Percentiles rank a stretch among this genome's conserved stretches.
Evolutionary conservation across 2,329 filamentous ascomycete genomes (phyloP).

Genomic region (Xylariaceae sp.): DNA sequence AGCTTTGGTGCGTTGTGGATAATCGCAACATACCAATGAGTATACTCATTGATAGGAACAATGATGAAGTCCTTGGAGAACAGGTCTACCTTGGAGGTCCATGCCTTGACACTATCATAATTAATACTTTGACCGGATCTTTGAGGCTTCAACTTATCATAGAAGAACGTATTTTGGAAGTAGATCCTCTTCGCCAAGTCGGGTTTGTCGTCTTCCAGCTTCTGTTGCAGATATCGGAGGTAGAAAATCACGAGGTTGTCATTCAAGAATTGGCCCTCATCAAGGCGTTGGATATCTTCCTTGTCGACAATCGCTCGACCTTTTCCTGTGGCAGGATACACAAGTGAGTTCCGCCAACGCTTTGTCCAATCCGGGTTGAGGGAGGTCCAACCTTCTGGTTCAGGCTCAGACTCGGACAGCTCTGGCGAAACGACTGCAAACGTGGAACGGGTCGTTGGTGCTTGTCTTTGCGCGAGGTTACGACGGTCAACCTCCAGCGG

Average conservation of each 20-base stretch:
- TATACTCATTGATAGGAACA: constrained; percentile 81
- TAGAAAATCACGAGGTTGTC: constrained; percentile 92
- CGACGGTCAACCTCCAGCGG: constrained; percentile 5
- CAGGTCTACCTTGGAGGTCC: constrained; percentile 82
- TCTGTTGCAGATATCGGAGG: constrained; percentile 64
- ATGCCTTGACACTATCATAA: constrained; percentile 77
- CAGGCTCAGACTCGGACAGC: constrained; percentile 8
- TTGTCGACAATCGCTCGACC: constrained; percentile 62
- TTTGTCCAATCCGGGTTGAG: constrained; percentile 47
- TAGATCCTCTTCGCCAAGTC: constrained; percentile 62
- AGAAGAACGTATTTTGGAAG: constrained; percentile 93
- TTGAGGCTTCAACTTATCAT: constrained; percentile 63
- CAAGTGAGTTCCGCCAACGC: constrained; percentile 53
- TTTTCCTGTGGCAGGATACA: constrained; percentile 54
- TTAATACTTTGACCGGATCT: constrained; percentile 59
- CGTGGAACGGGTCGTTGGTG: constrained; percentile 22
- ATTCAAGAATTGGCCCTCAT: constrained; percentile 83
- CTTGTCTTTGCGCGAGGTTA: constrained; percentile 5
- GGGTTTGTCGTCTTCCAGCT: constrained; percentile 50
- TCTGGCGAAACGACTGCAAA: constrained; percentile 19
- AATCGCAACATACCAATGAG: constrained; percentile 92
- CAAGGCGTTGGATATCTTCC: constrained; percentile 68
- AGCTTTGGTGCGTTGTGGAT: constrained; percentile 81
- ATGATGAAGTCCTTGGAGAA: constrained; percentile 84
- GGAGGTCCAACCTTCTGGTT: constrained; percentile 43